Evolutionary conservation across 352 stramenopile genomes (phyloP), one percentile per base, ranked within the genome.

Genomic region (Phytophthora sojae): DNA sequence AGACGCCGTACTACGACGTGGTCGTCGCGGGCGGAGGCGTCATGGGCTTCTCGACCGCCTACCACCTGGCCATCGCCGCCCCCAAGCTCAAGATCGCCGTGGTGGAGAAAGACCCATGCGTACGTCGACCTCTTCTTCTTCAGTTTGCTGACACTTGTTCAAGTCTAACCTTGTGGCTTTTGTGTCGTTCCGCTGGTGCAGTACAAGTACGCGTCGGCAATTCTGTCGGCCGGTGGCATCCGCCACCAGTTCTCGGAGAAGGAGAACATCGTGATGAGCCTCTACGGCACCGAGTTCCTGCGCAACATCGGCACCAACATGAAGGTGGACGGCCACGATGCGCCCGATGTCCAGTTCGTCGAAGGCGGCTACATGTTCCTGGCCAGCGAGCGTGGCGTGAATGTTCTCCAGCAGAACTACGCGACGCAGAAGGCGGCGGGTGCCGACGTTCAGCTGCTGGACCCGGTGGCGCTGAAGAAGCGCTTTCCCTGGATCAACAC

Each of bases 11-110:
- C 64, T 95, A 93, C 52, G 89, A 96, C 64, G 87, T 96, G 47
- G 77, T 94, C 39, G 87, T 96, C 54, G 80, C 84, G 21, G 89
- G 89, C 19, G 89, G 87, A 44, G 85, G 89, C 12, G 89, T 95
- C 75, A 94, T 96, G 86, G 89, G 89, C 57, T 93, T 85, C 74
- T 96, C 89, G n/a, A 87, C 85, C 0, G 89, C 89, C n/a, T 96
- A 94, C 68, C 89, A 96, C 61, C 70, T 96, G 53, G 83, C 85
- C n/a, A 64, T 73, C 21, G 86, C 83, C 49, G 86, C 80, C 50
- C 89, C 86, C 17, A 83, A 90, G 29, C 67, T 96, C 25, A 85
- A 81, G 65, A 89, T 96, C 47, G 88, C 86, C 0, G 81, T 96
- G 6, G 68, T 94, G 19, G 89, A 96, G 72, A 87, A 85, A 25